Evolutionary conservation across 805 yeast species (phyloP), one percentile per base, ranked within the genome.

Genomic region (Middelhovenomyces tepae): DNA sequence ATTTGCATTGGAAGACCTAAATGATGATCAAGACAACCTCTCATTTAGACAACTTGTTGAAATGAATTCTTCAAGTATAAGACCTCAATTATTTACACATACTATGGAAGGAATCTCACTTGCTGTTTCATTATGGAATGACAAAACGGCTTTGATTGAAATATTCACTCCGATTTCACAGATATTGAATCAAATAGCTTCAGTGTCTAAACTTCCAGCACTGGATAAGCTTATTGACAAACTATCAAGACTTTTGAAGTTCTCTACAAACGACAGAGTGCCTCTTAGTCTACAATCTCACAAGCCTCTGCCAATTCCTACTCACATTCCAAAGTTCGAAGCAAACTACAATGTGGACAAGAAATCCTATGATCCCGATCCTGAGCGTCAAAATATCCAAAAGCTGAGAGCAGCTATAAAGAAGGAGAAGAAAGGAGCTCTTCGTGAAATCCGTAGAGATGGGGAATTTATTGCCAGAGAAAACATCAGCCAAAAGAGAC

Each of bases 321-420:
- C 94, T 2, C 71, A 71, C 49, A 80, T 86, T 22, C 99, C 99
- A 44, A 78, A 82, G 59, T 91, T 80, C 55, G 96, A 89, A 60
- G 97, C 85, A 51, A 85, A 86, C 65, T 91, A 78, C 72, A 89
- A 87, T 62, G 95, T 95, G 36, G 95, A 85, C 53, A 83, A 77
- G 73, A 87, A 83, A 62, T 82, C 93, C 6, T 81, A 85, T 56
- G 95, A 89, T 56, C 71, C 80, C 33, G 81, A 87, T 54, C 69
- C 76, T 46, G 76, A 79, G 39, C 71, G 91, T 58, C 83, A 77
- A 45, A 97, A 91, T 57, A 60, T 83, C 46, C 70, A 69, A 54
- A 91, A 91, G 67, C 71, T 89, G 65, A 74, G 72, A 59, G 76
- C 80, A 14, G 84, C 82, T 61, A 62, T 86, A 59, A 91, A 91